A percentile compares a stretch with the other conserved stretches of the same genome.
Conservation (phyloP, 805 yeast species). For the Saccharomycopsis schoenii region DNA sequence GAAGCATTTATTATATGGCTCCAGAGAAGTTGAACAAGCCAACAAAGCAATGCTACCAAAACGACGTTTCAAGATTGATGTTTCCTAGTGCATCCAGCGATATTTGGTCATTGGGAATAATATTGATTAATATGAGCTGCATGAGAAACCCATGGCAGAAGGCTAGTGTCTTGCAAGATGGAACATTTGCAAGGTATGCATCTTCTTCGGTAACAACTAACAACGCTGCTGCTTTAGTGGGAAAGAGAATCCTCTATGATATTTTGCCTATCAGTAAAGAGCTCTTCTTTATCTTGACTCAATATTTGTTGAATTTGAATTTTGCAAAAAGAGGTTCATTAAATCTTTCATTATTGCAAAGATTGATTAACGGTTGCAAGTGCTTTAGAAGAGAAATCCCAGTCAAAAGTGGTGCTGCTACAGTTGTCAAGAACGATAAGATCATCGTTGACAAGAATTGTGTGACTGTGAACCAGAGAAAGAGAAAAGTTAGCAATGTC, state of each 20-base stretch:
- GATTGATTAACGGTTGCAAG: slow-evolving; percentile 14
- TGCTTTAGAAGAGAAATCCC: slow-evolving; percentile 8
- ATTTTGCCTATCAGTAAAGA: slow-evolving; percentile 68
- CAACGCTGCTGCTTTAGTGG: background rate
- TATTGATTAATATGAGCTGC: slow-evolving; percentile 69
- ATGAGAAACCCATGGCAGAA: slow-evolving; percentile 87
- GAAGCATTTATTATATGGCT: slow-evolving; percentile 86
- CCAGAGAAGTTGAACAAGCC: slow-evolving; percentile 55
- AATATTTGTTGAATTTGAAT: slow-evolving; percentile 17
- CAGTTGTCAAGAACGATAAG: background rate
- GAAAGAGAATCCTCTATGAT: slow-evolving; percentile 36
- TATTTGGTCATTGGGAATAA: slow-evolving; percentile 79
- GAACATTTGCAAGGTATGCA: slow-evolving; percentile 56
- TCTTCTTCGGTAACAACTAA: slow-evolving; percentile 31
- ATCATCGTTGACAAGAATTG: background rate
- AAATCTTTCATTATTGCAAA: slow-evolving; percentile 9
- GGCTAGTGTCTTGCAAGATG: slow-evolving; percentile 49
- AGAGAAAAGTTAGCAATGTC: background rate
- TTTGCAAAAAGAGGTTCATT: slow-evolving; percentile 12
- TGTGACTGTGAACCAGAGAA: background rate
- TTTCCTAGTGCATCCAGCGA: slow-evolving; percentile 73
- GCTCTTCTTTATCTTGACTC: slow-evolving; percentile 40
- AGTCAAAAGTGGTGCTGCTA: background rate
- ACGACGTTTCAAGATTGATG: slow-evolving; percentile 22
- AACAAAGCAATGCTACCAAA: background rate